Evolutionary conservation across 805 yeast genomes (phyloP).

Genomic region (Metschnikowia santaceciliae): DNA sequence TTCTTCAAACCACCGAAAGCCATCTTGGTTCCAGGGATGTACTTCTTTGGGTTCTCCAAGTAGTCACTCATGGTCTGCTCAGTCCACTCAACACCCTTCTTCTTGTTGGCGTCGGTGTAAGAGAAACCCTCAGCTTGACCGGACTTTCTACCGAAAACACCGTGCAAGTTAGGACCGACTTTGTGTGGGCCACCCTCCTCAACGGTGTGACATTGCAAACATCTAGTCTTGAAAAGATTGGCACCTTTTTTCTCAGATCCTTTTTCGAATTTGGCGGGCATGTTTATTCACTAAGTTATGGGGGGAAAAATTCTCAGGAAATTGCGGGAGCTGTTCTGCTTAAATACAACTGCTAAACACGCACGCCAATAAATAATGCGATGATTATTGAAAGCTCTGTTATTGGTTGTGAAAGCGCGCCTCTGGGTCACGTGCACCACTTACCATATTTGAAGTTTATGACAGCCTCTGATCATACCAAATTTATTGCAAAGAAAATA

Average conservation of each 20-base stretch:
- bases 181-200: conserved; percentile 96
- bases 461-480: too few species aligned
- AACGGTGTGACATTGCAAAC: conserved; percentile 97
- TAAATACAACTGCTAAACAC: conserved; percentile 11
- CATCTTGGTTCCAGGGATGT: conserved; percentile 99
- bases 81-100: conserved; percentile 85
- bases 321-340: conserved; percentile 5
- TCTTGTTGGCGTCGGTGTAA: conserved; percentile 97
- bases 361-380: conserved; percentile 16
- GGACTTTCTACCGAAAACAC: conserved; percentile 86
- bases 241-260: conserved; percentile 80
- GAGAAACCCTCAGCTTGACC: conserved; percentile 93
- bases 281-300: conserved; percentile 12
- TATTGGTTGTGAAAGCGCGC: conserved; percentile 13
- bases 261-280: conserved; percentile 45
- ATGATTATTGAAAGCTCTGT: conserved; percentile 12
- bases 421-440: neutral
- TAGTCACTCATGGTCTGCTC: conserved; percentile 89
- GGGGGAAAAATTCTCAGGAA: conserved; percentile 1
- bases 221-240: conserved; percentile 96
- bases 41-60: conserved; percentile 99
- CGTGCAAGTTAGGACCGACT: conserved; percentile 98
- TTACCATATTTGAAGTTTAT: neutral
- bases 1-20: conserved; percentile 99
- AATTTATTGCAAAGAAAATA: too few species aligned